Evolutionary conservation across 1,284 basidiomycete species (phyloP).

Genomic region (Leccinum subrobustum): DNA sequence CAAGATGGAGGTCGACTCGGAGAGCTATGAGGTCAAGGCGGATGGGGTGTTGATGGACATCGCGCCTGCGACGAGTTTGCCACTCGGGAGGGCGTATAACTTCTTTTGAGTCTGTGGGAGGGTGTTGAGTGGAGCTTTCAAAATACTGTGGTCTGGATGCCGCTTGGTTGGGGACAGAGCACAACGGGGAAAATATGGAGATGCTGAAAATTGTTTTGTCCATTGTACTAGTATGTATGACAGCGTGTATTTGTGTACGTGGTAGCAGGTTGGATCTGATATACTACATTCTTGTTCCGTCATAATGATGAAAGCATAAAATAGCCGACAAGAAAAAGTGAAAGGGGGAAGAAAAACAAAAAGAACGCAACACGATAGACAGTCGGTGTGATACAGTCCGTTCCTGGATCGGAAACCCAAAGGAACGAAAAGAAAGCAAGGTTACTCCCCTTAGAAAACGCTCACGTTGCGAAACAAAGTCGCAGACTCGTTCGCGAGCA

Average conservation of each 20-base stretch:
- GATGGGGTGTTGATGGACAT: conserved; percentile 80
- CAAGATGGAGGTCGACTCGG: conserved; percentile 87
- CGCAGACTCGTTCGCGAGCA: conserved; percentile 19
- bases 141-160: neutral
- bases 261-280: conserved; percentile 5
- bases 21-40: conserved; percentile 85
- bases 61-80: conserved; percentile 69
- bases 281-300: conserved; percentile 13
- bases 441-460: conserved; percentile 14
- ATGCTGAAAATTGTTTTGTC: neutral
- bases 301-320: conserved; percentile 23
- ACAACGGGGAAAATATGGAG: neutral
- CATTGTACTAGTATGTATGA: conserved; percentile 8
- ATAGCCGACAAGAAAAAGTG: conserved; percentile 12
- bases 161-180: neutral
- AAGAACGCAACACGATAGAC: neutral
- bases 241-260: neutral
- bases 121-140: neutral
- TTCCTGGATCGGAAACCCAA: neutral
- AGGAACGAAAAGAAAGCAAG: neutral
- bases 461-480: conserved; percentile 23
- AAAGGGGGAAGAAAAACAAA: neutral
- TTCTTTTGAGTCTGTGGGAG: conserved; percentile 50
- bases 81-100: conserved; percentile 73
- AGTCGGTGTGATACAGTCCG: conserved; percentile 9